Percentiles rank a stretch among this genome's conserved stretches.
Conservation (phyloP, 2,329 filamentous ascomycete species). For the Iodosphaeria phyllophila region DNA sequence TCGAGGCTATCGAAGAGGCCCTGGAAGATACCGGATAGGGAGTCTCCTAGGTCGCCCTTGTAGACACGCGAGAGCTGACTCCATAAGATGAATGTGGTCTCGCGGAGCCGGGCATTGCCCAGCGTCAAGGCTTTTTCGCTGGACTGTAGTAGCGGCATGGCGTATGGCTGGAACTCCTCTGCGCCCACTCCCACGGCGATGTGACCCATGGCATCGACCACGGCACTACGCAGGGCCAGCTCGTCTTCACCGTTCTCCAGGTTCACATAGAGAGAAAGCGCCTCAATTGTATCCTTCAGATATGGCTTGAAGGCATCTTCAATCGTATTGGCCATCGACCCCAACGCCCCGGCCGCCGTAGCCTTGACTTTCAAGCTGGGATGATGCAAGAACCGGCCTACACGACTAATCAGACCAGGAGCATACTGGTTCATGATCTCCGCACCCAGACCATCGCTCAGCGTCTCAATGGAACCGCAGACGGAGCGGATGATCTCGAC, state of each 20-base stretch:
- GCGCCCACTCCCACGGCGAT: conserved; percentile 79
- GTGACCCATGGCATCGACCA: conserved; percentile 83
- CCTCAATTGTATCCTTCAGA: conserved; percentile 78
- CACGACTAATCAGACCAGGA: conserved; percentile 62
- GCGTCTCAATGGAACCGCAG: conserved; percentile 77
- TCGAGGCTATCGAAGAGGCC: conserved; percentile 72
- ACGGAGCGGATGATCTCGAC: conserved; percentile 76
- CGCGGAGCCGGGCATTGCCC: conserved; percentile 76
- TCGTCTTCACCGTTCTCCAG: conserved; percentile 84
- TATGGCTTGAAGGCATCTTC: conserved; percentile 75
- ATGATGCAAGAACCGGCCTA: conserved; percentile 69
- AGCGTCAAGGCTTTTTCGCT: conserved; percentile 82
- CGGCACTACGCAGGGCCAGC: conserved; percentile 72
- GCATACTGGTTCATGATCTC: conserved; percentile 71
- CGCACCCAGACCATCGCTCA: conserved; percentile 70
- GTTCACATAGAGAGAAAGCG: conserved; percentile 65
- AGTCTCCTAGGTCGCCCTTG: conserved; percentile 62
- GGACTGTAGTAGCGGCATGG: conserved; percentile 74
- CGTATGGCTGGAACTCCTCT: conserved; percentile 76
- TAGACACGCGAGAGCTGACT: conserved; percentile 89
- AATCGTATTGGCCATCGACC: conserved; percentile 74
- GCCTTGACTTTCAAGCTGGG: conserved; percentile 81
- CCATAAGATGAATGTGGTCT: conserved; percentile 97
- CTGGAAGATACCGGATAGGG: conserved; percentile 60
- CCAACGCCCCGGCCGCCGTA: conserved; percentile 72